Percentiles rank a stretch among this genome's conserved stretches.
Conservation (phyloP, 495 filamentous ascomycete genomes). For the Aspergillus sclerotioniger region DNA sequence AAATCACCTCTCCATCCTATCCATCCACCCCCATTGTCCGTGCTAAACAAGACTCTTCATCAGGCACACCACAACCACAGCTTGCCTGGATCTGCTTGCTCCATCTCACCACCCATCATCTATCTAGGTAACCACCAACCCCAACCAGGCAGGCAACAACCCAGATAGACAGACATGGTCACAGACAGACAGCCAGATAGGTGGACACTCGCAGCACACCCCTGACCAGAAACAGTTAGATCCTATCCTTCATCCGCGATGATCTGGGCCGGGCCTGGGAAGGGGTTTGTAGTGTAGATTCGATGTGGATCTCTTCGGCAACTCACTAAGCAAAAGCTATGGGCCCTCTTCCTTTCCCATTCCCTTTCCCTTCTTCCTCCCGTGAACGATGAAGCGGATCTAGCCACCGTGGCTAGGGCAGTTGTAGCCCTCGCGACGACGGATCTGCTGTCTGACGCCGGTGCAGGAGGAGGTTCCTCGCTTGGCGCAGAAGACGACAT, state of each 20-base stretch:
- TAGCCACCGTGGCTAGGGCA: slow-evolving; percentile 41
- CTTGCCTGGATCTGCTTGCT: too few species aligned
- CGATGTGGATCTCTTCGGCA: slow-evolving; percentile 1
- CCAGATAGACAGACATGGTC: background rate
- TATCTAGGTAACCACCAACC: too few species aligned
- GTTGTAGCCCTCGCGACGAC: slow-evolving; percentile 35
- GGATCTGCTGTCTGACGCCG: slow-evolving; percentile 37
- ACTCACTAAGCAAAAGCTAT: background rate
- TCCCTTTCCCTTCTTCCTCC: background rate
- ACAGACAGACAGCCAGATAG: background rate
- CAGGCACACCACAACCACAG: too few species aligned
- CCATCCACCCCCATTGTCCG: background rate
- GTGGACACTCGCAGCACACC: background rate
- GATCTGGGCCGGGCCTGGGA: background rate
- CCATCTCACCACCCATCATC: too few species aligned
- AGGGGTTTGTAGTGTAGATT: too few species aligned
- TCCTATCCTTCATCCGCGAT: background rate
- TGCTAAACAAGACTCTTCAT: too few species aligned
- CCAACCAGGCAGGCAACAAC: too few species aligned
- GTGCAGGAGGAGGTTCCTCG: slow-evolving; percentile 33
- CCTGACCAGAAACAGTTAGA: background rate
- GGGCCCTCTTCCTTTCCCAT: background rate
- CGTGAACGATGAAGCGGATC: slow-evolving; percentile 1
- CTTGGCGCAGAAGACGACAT: slow-evolving; percentile 39
- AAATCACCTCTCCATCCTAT: background rate